These are phyloP conservation scores for Xerocomellus intermedius DNA, from an alignment of 768 basidiomycete species.

Conservation along the genomic window DNA sequence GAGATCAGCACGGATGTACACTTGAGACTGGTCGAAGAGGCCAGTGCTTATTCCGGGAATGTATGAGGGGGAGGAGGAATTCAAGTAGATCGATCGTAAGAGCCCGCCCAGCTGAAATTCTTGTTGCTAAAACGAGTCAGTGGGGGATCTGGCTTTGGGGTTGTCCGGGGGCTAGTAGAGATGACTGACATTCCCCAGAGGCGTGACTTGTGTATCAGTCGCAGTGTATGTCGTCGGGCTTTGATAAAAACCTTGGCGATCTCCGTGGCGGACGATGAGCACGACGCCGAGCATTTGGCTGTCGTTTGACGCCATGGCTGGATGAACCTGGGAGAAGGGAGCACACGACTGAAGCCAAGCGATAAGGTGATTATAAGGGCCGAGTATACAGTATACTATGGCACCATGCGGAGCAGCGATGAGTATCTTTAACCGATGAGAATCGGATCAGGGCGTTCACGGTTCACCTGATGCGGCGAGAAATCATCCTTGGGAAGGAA, in stretches of 20 bases:
- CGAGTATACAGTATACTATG: no score
- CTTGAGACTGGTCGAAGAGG: constrained; percentile 38
- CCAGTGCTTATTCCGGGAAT: constrained; percentile 41
- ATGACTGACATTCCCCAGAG: constrained; percentile 60
- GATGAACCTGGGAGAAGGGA: not conserved
- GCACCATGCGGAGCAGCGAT: not conserved
- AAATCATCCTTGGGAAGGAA: no score
- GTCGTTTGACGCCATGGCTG: constrained; percentile 16
- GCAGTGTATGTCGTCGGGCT: constrained; percentile 55
- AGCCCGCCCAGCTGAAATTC: constrained; percentile 55
- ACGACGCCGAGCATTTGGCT: constrained; percentile 51
- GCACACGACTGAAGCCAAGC: not conserved
- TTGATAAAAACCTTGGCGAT: constrained; percentile 67
- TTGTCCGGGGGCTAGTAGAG: not conserved
- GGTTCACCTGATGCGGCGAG: no score
- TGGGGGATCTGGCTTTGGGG: not conserved
- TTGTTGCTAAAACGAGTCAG: constrained; percentile 42
- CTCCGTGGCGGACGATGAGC: constrained; percentile 58
- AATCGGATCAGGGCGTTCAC: not conserved
- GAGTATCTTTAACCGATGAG: not conserved
- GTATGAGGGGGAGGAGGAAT: constrained; percentile 49
- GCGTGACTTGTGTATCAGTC: constrained; percentile 57
- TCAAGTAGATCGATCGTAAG: constrained; percentile 54
- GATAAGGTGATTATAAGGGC: not conserved
- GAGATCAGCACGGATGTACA: constrained; percentile 59